phyloP scores from a whole-genome alignment of 2,329 filamentous ascomycete genomes.

The Pseudogymnoascus sp. region DNA sequence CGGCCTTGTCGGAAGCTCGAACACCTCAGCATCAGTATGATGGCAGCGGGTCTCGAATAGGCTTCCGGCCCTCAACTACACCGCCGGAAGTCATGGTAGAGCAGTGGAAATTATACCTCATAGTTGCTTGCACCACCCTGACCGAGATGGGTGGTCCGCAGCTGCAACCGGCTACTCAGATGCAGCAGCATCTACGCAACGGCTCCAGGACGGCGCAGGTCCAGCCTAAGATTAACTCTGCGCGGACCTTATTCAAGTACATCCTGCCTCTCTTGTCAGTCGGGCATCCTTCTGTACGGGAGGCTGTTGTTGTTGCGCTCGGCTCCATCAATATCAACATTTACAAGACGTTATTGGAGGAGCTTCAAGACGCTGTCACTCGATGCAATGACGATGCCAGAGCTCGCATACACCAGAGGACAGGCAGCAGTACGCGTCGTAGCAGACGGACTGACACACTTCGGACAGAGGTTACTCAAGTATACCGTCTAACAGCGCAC shows the following conservation, averaged over 20 bases:
- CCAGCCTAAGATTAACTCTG: slow-evolving; percentile 77
- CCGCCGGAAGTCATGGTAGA: slow-evolving; percentile 85
- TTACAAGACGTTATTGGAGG: slow-evolving; percentile 83
- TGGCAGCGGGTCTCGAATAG: slow-evolving; percentile 35
- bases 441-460: slow-evolving; percentile 80
- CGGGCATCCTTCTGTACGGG: slow-evolving; percentile 70
- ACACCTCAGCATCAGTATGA: slow-evolving; percentile 57
- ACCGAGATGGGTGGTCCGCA: slow-evolving; percentile 66
- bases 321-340: slow-evolving; percentile 93
- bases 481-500: slow-evolving; percentile 88
- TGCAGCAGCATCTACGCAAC: slow-evolving; percentile 71
- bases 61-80: slow-evolving; percentile 52
- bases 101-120: slow-evolving; percentile 95
- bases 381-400: slow-evolving; percentile 85
- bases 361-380: slow-evolving; percentile 76
- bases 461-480: slow-evolving; percentile 89
- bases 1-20: slow-evolving; percentile 62
- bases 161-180: slow-evolving; percentile 47
- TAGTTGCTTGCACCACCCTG: slow-evolving; percentile 93
- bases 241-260: slow-evolving; percentile 80
- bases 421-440: slow-evolving; percentile 70
- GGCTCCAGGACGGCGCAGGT: slow-evolving; percentile 63
- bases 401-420: slow-evolving; percentile 76
- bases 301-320: slow-evolving; percentile 83
- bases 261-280: slow-evolving; percentile 81